Conservation (phyloP, 2,329 filamentous ascomycete genomes). For the Penicillium sp. region DNA sequence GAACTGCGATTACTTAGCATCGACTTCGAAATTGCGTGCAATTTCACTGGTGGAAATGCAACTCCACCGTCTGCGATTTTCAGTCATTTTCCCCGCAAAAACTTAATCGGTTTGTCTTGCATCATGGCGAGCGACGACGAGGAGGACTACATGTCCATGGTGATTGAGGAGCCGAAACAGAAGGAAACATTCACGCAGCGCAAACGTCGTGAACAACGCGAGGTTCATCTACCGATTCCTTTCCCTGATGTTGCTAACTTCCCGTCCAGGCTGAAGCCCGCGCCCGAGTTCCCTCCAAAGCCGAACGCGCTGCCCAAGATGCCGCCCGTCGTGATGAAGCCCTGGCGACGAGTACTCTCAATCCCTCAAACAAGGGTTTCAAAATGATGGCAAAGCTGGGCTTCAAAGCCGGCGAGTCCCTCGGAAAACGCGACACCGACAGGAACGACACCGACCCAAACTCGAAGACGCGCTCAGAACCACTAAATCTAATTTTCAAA, state of each 20-base stretch:
- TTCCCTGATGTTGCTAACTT: constrained; percentile 43
- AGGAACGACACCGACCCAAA: constrained; percentile 1
- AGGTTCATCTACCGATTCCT: constrained; percentile 28
- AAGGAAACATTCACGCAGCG: constrained; percentile 61
- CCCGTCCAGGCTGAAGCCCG: constrained; percentile 58
- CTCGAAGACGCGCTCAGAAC: constrained; percentile 54
- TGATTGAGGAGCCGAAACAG: constrained; percentile 62
- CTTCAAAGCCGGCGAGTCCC: constrained; percentile 66
- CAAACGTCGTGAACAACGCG: constrained; percentile 50
- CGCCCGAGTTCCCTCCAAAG: constrained; percentile 65
- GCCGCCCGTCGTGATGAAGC: constrained; percentile 66
- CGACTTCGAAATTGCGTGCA: too few relatives aligned
- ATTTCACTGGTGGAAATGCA: too few relatives aligned
- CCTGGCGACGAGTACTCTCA: constrained; percentile 66
- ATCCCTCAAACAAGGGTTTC: constrained; percentile 73
- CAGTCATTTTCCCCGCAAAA: constrained; percentile 15
- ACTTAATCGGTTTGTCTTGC: constrained; percentile 1
- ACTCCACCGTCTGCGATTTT: too few relatives aligned
- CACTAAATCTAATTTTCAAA: constrained; percentile 69
- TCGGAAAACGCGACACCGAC: constrained; percentile 57
- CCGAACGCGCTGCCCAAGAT: constrained; percentile 70
- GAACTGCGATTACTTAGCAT: too few relatives aligned
- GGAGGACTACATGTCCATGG: constrained; percentile 98
- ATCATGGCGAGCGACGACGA: constrained; percentile 59
- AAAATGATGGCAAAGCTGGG: constrained; percentile 97